A percentile compares a stretch with the other conserved stretches of the same genome.
Conservation (phyloP, 2,329 filamentous ascomycete genomes). For the Truncatella angustata region DNA sequence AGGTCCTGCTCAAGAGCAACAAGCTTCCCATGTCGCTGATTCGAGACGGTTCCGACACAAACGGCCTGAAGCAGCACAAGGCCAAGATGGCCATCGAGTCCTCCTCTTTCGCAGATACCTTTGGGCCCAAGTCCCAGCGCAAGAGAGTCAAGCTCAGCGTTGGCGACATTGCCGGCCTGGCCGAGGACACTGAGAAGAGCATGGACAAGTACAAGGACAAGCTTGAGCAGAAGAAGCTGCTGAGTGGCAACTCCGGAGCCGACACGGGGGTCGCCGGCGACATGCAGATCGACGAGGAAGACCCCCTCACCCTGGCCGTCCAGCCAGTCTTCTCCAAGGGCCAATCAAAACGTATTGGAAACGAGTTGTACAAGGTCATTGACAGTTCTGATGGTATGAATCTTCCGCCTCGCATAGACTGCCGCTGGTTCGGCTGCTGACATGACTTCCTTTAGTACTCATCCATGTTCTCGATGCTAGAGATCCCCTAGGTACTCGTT, state of each 20-base stretch:
- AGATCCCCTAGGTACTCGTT: constrained; percentile 87
- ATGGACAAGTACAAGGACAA: constrained; percentile 80
- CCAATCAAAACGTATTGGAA: constrained; percentile 53
- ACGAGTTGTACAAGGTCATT: constrained; percentile 12
- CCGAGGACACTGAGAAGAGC: constrained; percentile 74
- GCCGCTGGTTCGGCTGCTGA: constrained; percentile 4
- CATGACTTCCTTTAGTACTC: constrained; percentile 53
- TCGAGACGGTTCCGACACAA: constrained; percentile 71
- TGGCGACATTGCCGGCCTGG: constrained; percentile 77
- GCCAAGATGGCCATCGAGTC: constrained; percentile 93
- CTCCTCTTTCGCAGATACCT: constrained; percentile 81
- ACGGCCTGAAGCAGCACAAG: constrained; percentile 86
- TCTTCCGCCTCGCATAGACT: not conserved
- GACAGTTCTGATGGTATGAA: not conserved
- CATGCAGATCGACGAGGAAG: constrained; percentile 36
- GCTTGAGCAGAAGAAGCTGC: constrained; percentile 72
- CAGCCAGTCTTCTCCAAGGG: constrained; percentile 93
- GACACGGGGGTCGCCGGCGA: constrained; percentile 41
- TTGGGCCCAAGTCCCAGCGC: constrained; percentile 88
- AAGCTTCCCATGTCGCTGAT: constrained; percentile 97
- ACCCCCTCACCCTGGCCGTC: constrained; percentile 60
- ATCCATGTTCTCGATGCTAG: constrained; percentile 92
- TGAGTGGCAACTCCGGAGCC: constrained; percentile 67
- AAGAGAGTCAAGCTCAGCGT: constrained; percentile 90
- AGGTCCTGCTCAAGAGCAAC: constrained; percentile 93